Base-by-base conservation (phyloP, 805 yeast species). In the Sugiyamaella lignohabitans region DNA sequence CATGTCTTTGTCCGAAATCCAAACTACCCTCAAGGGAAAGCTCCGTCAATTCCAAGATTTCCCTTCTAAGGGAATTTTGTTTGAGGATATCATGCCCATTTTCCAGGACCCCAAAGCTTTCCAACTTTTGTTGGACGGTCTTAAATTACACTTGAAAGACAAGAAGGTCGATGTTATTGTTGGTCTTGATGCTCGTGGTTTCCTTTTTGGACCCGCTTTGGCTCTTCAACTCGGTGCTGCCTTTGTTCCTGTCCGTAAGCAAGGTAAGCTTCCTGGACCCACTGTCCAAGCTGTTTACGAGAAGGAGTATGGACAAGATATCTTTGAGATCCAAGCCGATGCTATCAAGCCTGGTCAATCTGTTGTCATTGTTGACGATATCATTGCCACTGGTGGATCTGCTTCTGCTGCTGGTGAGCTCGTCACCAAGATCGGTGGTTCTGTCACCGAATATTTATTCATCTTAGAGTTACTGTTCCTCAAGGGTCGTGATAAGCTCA, bases 351-450 rank as follows among this genome's bases (percentile, higher is more conserved):
- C 75, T 52, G 94, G 91, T 34, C 76, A 95, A 41, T 84, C 76
- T 49, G 93, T 93, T 23, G 71, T 91, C 34, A 76, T 93, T 54
- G 94, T 93, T 34, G 99, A 93, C 67, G 99, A 93, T 62, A 88
- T 93, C 59, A 84, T 93, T 64, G 98, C 98, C 42, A 93, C 98
- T 34, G 98, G 98, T 53, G 99, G 99, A 35, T 84, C 95, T 57
- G 98, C 98, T 21, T 69, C 71, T 47, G 96, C 94, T 50, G 98
- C 98, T 37, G 97, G 95, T 50, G 83, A 87, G 61, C 75, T 93
- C 54, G 84, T 87, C 43, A 62, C 63, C 55, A 69, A 75, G 65
- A 73, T 81, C 51, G 80, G 81, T 47, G 96, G 82, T 51, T 76
- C 82, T 50, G 75, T 89, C 45, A 64, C 82, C 44, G 95, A 88